Evolutionary conservation across 257 asterid genomes (phyloP).

Genomic region (Eucommia ulmoides): DNA sequence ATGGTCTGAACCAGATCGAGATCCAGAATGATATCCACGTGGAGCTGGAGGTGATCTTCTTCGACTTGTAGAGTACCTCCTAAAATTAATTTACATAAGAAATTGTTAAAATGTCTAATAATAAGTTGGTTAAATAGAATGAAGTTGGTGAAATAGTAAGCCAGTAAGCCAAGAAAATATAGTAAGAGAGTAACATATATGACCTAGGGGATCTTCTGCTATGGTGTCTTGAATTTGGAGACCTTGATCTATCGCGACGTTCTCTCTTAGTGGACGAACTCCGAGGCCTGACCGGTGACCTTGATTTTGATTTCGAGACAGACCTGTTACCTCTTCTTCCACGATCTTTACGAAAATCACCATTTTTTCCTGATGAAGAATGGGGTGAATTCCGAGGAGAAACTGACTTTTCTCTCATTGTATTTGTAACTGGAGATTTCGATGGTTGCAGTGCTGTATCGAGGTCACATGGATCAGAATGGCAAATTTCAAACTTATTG

Average conservation of each 20-base stretch:
- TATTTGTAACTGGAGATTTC: conserved; percentile 1
- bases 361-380: conserved; percentile 2
- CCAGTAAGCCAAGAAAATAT: too few relatives aligned
- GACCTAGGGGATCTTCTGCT: conserved; percentile 8
- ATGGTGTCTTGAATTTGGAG: conserved; percentile 11
- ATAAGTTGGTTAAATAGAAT: too few relatives aligned
- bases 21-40: too few relatives aligned
- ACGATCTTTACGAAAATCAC: background rate
- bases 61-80: conserved; percentile 10
- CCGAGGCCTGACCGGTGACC: conserved; percentile 8
- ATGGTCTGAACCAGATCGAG: too few relatives aligned
- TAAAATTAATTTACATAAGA: background rate
- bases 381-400: too few relatives aligned
- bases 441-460: background rate
- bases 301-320: too few relatives aligned
- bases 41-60: conserved; percentile 7
- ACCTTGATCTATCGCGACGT: conserved; percentile 13
- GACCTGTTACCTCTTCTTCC: conserved; percentile 3
- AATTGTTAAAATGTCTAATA: too few relatives aligned
- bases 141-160: too few relatives aligned
- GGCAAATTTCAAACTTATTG: conserved; percentile 5
- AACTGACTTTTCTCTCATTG: conserved; percentile 5
- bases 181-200: background rate
- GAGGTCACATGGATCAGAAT: background rate
- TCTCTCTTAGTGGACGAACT: conserved; percentile 9